Base-by-base conservation (phyloP, 306 rosid species). In the Vachellia collinsii region DNA sequence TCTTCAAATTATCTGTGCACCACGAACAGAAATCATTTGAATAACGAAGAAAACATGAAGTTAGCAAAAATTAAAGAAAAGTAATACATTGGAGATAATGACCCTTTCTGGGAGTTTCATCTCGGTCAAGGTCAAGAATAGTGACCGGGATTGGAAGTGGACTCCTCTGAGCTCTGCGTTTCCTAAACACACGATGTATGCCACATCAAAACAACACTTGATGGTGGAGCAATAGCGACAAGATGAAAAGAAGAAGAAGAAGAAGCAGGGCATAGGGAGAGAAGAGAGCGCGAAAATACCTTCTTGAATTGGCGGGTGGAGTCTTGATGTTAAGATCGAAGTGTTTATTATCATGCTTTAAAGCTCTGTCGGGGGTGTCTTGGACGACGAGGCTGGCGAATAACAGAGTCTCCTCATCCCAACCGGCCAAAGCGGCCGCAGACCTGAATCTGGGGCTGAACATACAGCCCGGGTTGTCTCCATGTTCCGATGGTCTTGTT, bases 361-460 rank as follows among this genome's bases (percentile, higher is more conserved):
- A 38, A 74, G 87, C 85, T 85, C 98, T 80, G 0, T 89, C 98
- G 0, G 97, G 97, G 1, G 99, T 93, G 78, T 93, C 98, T 23
- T 96, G 98, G 23, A 96, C 92, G 44, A 96, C 70, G 29, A 92
- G 92, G 77, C 85, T 88, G 0, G 99, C 99, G 3, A 83, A 34
- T 8, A 96, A 78, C 34, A 96, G 86, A 0, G 96, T 80, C 80
- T 96, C 98, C 85, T 96, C 98, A 44, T 93, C 99, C 99, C 98
- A 96, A 58, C 98, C 99, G 20, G 99, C 99, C 93, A 89, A 84
- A 76, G 99, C 97, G 7, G 97, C 97, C 14, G 81, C 93, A 5
- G 98, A 92, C 85, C 89, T 96, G 90, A 96, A 93, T 79, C 94
- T 80, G 10, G 99, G 97, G 80, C 93, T 93, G 65, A 96, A 70